phyloP scores from a whole-genome alignment of 257 asterid genomes.

The Solanum corneliomulleri region DNA sequence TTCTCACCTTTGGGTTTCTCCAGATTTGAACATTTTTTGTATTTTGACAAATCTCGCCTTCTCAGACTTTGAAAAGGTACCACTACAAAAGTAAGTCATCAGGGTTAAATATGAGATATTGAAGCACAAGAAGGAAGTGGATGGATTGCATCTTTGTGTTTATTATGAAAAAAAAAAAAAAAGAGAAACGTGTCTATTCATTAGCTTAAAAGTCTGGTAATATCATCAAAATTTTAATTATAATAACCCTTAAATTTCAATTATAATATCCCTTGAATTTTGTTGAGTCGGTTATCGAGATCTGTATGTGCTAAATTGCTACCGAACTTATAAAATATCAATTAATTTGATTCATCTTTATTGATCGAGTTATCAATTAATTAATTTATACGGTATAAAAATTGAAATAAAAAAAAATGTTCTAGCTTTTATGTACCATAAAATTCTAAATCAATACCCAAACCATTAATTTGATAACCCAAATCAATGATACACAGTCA shows the following conservation, averaged over 20 bases:
- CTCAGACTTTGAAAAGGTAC: not conserved
- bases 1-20: slow-evolving; percentile 1
- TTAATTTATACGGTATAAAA: too few species aligned
- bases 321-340: not conserved
- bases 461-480: not conserved
- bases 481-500: not conserved
- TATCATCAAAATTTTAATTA: not conserved
- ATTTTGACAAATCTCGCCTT: not conserved
- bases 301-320: not conserved
- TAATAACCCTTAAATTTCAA: not conserved
- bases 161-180: not conserved
- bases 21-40: not conserved
- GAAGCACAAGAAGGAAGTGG: not conserved
- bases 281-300: not conserved
- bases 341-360: not conserved
- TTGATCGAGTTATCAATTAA: not conserved
- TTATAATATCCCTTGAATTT: not conserved
- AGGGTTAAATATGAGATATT: slow-evolving; percentile 3
- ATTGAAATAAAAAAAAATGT: too few species aligned
- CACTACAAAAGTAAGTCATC: not conserved
- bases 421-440: not conserved
- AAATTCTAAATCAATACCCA: not conserved
- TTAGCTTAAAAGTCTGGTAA: not conserved
- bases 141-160: not conserved
- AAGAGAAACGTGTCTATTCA: not conserved